Evolutionary conservation across 352 stramenopile species (phyloP), one percentile per base, ranked within the genome.

Genomic region (Phytophthora multivora): DNA sequence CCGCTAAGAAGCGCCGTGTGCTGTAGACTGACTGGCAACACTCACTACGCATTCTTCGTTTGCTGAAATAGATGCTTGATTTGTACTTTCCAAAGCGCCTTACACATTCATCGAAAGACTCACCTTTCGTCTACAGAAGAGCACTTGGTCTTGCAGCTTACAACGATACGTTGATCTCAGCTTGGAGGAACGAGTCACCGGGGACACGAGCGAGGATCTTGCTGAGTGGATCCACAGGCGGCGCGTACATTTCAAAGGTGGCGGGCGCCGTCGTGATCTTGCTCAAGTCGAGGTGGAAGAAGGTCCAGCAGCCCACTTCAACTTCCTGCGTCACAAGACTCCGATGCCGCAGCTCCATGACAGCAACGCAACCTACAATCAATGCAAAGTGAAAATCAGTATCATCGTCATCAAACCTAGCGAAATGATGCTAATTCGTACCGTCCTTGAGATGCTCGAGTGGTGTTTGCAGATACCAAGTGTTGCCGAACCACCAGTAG

Each of bases 1-100:
- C 97, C n/a, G 95, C 96, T 54, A 98, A 98, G 67, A 99, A 99
- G 78, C 89, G 96, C 49, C 86, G 91, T 57, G 75, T 97, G 19
- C 71, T 98, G 52, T 95, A 77, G 88, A 70, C 13, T 51, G 88
- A 70, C 13, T 51, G 13, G 15, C 30, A 18, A n/a, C 26, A 54
- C 42, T 35, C 43, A 35, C 57, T 40, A 28, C 50, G 11, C 18
- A 58, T 28, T 16, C 41, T 49, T n/a, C n/a, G 38, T 61, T 72
- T 60, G 47, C 46, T 71, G 41, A 68, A 77, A 69, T 77, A 77
- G 69, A 75, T 71, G 51, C 60, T 69, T 64, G 46, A 61, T 66
- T 68, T 59, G 71, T 69, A 70, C 50, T 63, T 59, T 39, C 49
- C 31, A 33, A 51, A 52, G 45, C 12, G 30, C 28, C 15, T 26